A percentile compares a stretch with the other conserved stretches of the same genome.
Evolutionary conservation across 495 filamentous ascomycete species (phyloP).

Genomic region (Apiosordaria backusii): DNA sequence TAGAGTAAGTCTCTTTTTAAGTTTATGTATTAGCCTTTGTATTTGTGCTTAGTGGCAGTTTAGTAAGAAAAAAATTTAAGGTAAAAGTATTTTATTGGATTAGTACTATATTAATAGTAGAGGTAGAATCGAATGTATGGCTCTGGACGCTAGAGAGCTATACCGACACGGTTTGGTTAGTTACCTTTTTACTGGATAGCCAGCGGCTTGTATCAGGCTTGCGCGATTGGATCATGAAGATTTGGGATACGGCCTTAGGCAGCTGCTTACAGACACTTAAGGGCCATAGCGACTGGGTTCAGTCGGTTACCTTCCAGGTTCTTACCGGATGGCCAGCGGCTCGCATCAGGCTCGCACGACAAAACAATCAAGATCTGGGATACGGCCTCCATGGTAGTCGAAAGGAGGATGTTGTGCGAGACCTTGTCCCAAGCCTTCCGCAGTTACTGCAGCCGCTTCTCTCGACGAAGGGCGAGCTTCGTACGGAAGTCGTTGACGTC

Average conservation of each 20-base stretch:
- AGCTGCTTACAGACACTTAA: no score
- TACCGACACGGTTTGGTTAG: conserved; percentile 6
- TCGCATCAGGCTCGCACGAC: conserved; percentile 7
- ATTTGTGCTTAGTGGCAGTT: not conserved
- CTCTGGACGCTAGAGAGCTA: conserved; percentile 15
- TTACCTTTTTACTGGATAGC: conserved; percentile 15
- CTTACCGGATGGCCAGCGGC: not conserved
- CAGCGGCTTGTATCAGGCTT: conserved; percentile 86
- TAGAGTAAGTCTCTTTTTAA: conserved; percentile 26
- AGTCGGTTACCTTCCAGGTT: not conserved
- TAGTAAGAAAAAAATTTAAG: conserved; percentile 5
- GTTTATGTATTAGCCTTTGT: conserved; percentile 12
- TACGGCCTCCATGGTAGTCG: no score
- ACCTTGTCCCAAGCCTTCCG: no score
- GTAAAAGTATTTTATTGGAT: conserved; percentile 5
- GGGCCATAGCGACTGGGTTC: no score
- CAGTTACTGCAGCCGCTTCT: no score
- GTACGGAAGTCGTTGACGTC: no score
- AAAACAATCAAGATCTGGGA: conserved; percentile 14
- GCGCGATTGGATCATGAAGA: conserved; percentile 80
- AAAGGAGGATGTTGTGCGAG: no score
- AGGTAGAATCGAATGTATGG: conserved; percentile 1
- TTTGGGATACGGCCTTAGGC: conserved; percentile 87
- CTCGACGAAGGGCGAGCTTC: no score
- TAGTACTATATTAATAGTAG: not conserved